phyloP scores from a whole-genome alignment of 331 rosid genomes.

The Acacia pycnantha region DNA sequence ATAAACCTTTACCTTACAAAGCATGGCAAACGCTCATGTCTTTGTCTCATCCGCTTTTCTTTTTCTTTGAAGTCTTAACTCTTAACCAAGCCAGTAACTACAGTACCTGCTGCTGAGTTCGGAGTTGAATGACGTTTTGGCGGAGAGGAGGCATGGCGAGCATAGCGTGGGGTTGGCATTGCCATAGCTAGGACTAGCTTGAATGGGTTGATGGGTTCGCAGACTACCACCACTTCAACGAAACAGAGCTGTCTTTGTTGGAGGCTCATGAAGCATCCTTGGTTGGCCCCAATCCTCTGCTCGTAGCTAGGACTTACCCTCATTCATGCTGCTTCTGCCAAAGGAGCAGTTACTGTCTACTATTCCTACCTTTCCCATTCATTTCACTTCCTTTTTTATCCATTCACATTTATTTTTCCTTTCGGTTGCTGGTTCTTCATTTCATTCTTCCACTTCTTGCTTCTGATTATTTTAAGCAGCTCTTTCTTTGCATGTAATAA shows the following conservation, averaged over 20 bases:
- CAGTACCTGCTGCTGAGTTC: background rate
- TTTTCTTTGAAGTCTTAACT: background rate
- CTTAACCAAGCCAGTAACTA: background rate
- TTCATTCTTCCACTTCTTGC: background rate
- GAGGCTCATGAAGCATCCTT: conserved; percentile 49
- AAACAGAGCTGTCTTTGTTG: conserved; percentile 52
- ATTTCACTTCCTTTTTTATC: background rate
- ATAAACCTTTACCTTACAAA: background rate
- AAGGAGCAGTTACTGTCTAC: conserved; percentile 64
- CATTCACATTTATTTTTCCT: background rate
- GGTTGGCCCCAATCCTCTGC: conserved; percentile 29
- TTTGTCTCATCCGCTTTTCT: background rate
- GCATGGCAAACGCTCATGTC: background rate
- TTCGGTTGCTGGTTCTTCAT: background rate
- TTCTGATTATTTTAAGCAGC: background rate
- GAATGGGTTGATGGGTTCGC: conserved; percentile 48
- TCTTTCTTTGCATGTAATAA: background rate
- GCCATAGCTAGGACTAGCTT: conserved; percentile 35
- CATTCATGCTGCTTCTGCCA: conserved; percentile 66
- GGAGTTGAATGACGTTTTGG: background rate
- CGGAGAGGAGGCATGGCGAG: conserved; percentile 35
- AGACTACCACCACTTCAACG: conserved; percentile 38
- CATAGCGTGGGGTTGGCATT: conserved; percentile 38
- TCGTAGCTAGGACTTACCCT: conserved; percentile 75
- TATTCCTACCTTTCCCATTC: background rate